Evolutionary conservation across 1,139 yeast genomes (phyloP).

Genomic region (Saccharomycopsis phalli): DNA sequence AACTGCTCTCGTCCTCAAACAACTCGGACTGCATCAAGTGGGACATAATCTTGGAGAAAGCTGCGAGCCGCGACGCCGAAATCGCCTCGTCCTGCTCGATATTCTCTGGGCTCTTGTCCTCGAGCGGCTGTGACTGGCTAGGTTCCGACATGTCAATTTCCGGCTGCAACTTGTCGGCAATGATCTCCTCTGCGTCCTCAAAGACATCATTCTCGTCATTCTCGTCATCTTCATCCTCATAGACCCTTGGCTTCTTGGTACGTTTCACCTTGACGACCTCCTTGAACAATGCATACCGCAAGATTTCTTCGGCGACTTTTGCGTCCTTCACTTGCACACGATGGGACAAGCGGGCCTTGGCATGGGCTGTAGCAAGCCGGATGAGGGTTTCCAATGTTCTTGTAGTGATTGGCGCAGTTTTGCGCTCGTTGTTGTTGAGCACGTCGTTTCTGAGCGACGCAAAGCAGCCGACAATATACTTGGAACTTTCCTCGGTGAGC

Average conservation of each 20-base stretch:
- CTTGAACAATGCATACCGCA: conserved; percentile 79
- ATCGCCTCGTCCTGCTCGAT: conserved; percentile 25
- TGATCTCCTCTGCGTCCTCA: conserved; percentile 22
- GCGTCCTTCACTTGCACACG: conserved; percentile 75
- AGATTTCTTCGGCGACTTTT: conserved; percentile 71
- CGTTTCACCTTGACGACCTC: conserved; percentile 42
- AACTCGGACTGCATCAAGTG: conserved; percentile 40
- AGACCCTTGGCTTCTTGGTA: conserved; percentile 28
- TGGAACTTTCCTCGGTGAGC: conserved; percentile 70
- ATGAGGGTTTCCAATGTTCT: conserved; percentile 95
- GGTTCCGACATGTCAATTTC: conserved; percentile 21
- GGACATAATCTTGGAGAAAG: conserved; percentile 40
- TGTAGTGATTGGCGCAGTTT: conserved; percentile 94
- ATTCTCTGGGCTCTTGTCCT: conserved; percentile 24
- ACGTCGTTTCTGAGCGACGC: conserved; percentile 79
- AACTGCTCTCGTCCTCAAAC: conserved; percentile 39
- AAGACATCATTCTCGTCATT: conserved; percentile 25
- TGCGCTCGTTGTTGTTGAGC: conserved; percentile 59
- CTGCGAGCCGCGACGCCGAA: conserved; percentile 41
- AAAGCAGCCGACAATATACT: conserved; percentile 72
- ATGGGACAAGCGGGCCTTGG: conserved; percentile 79
- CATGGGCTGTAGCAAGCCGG: conserved; percentile 95
- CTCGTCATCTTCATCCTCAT: conserved; percentile 29
- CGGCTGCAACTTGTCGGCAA: conserved; percentile 24
- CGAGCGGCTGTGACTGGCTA: conserved; percentile 21